phyloP scores from a whole-genome alignment of 176 grass and related monocot species.

The Saccharum spontaneum region DNA sequence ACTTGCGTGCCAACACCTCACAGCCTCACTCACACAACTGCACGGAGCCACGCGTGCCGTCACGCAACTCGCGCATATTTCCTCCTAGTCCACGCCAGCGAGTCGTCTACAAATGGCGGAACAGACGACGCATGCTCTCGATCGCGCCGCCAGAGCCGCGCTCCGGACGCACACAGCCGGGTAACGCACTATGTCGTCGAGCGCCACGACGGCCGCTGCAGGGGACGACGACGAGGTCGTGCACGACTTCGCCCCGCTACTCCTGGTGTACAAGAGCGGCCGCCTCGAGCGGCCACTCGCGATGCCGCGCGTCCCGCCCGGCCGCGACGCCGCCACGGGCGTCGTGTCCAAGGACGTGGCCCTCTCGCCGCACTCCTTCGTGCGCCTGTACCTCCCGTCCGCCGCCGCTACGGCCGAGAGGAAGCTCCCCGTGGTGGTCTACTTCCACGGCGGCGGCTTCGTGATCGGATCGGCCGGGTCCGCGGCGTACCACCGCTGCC shows the following conservation, averaged over 20 bases:
- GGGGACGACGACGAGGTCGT: slow-evolving; percentile 19
- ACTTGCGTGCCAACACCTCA: slow-evolving; percentile 4
- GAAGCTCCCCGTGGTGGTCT: slow-evolving; percentile 38
- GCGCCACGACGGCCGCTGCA: not conserved
- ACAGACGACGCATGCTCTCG: not conserved
- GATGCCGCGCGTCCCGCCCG: slow-evolving; percentile 10
- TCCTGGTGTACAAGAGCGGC: slow-evolving; percentile 53
- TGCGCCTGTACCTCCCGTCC: slow-evolving; percentile 56
- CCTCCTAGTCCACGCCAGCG: not conserved
- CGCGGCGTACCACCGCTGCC: slow-evolving; percentile 38
- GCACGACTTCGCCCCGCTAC: slow-evolving; percentile 46
- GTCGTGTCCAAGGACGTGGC: slow-evolving; percentile 56
- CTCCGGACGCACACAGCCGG: not conserved
- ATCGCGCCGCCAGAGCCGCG: not conserved
- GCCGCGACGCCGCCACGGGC: slow-evolving; percentile 39
- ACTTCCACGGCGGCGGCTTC: slow-evolving; percentile 61
- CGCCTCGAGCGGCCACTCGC: slow-evolving; percentile 38
- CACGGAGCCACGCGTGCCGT: not conserved
- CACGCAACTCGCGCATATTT: not conserved
- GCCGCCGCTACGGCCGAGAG: not conserved
- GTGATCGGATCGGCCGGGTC: slow-evolving; percentile 44
- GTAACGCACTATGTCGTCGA: slow-evolving; percentile 9
- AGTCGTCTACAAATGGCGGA: not conserved
- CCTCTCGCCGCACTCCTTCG: slow-evolving; percentile 33
- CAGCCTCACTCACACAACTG: too few relatives aligned